These are phyloP conservation scores for Penicillium angulare DNA, from an alignment of 495 filamentous ascomycete genomes.

Conservation along the genomic window DNA sequence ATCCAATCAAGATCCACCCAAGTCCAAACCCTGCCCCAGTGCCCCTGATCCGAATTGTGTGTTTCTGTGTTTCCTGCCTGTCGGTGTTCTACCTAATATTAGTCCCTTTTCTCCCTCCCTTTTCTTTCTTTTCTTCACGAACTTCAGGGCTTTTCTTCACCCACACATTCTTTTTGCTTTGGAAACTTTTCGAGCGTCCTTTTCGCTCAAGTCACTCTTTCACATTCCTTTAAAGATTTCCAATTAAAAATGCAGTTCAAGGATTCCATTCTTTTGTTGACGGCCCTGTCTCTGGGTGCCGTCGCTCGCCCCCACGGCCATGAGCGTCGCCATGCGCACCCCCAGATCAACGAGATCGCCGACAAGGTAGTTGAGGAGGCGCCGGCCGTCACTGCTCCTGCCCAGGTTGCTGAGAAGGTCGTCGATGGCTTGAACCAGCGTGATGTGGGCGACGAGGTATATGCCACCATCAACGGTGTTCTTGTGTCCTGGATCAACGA, in stretches of 20 bases:
- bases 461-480: constrained; percentile 62
- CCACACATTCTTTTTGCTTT: constrained; percentile 29
- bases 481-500: constrained; percentile 64
- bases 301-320: constrained; percentile 46
- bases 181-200: constrained; percentile 17
- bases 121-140: constrained; percentile 13
- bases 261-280: constrained; percentile 38
- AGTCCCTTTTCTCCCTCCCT: constrained; percentile 15
- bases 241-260: constrained; percentile 38
- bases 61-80: neutral
- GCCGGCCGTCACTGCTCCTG: constrained; percentile 38
- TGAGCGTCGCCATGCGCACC: constrained; percentile 44
- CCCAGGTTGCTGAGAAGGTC: constrained; percentile 49
- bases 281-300: constrained; percentile 43
- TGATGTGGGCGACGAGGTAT: constrained; percentile 47
- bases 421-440: constrained; percentile 54
- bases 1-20: constrained; percentile 11
- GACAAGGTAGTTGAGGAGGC: constrained; percentile 36
- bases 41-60: neutral
- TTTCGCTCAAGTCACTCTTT: constrained; percentile 31
- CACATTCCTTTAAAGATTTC: constrained; percentile 19
- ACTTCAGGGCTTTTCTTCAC: constrained; percentile 7
- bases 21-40: constrained; percentile 9
- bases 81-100: constrained; percentile 11
- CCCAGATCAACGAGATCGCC: constrained; percentile 6